Evolutionary conservation across 257 asterid genomes (phyloP).

Genomic region (Forsythia suspensa): DNA sequence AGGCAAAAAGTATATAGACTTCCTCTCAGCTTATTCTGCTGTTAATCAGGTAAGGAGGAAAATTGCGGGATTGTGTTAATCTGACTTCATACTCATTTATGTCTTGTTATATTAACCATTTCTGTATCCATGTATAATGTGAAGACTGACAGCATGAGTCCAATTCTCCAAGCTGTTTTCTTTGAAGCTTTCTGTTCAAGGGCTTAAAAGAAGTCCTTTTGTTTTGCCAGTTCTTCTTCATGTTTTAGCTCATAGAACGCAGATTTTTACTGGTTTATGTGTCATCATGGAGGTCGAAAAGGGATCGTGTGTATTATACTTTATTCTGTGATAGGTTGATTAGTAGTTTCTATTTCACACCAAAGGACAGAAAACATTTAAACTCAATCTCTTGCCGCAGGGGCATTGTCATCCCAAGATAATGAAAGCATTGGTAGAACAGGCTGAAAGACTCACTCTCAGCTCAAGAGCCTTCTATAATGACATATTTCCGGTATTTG

Average conservation of each 20-base stretch:
- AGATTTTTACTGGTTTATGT: neutral
- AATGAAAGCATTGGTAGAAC: slow-evolving; percentile 74
- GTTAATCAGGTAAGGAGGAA: slow-evolving; percentile 73
- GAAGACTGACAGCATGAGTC: neutral
- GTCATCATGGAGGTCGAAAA: neutral
- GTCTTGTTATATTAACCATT: neutral
- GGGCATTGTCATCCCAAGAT: slow-evolving; percentile 98
- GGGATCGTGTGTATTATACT: neutral
- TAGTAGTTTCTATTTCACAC: neutral
- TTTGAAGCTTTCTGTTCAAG: neutral
- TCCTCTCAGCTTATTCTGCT: slow-evolving; percentile 95
- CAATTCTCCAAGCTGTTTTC: neutral
- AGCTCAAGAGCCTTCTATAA: slow-evolving; percentile 96
- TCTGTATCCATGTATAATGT: neutral
- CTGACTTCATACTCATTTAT: slow-evolving; percentile 7
- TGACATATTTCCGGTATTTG: slow-evolving; percentile 77
- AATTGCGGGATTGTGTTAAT: slow-evolving; percentile 10
- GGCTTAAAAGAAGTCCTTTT: neutral
- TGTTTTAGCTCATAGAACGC: neutral
- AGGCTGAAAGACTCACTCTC: slow-evolving; percentile 85
- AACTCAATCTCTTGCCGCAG: slow-evolving; percentile 41
- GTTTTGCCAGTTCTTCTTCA: neutral
- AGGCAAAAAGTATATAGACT: slow-evolving; percentile 90
- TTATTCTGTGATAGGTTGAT: slow-evolving; percentile 5
- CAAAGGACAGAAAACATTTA: slow-evolving; percentile 8